Evolutionary conservation across 2,329 filamentous ascomycete species (phyloP).

Genomic region (Aspergillus clavatus): DNA sequence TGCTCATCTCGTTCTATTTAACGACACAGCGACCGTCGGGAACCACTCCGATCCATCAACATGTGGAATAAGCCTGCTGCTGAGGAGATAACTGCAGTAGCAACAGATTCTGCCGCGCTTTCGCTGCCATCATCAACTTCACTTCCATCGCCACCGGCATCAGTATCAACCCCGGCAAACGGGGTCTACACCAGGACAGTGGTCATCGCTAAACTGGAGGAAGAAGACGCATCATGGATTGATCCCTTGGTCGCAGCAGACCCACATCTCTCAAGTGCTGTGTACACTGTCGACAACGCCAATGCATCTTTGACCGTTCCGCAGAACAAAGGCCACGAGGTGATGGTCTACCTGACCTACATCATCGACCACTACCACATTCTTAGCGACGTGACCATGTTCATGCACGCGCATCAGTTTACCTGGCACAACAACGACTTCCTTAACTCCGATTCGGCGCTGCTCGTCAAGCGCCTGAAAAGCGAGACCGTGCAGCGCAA

Average conservation of each 20-base stretch:
- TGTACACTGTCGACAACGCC: conserved; percentile 46
- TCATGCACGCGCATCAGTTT: conserved; percentile 46
- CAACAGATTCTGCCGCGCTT: neutral
- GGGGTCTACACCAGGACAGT: neutral
- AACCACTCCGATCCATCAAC: neutral
- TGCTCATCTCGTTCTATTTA: neutral
- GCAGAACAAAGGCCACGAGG: conserved; percentile 50
- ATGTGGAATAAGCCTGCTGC: neutral
- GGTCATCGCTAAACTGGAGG: conserved; percentile 4
- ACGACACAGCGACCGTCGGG: neutral
- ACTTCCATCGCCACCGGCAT: no score
- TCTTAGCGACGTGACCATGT: conserved; percentile 48
- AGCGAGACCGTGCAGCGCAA: conserved; percentile 37
- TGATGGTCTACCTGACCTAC: conserved; percentile 52
- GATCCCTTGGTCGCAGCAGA: neutral
- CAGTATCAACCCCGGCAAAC: neutral
- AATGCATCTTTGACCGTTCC: conserved; percentile 40
- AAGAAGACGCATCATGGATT: conserved; percentile 8
- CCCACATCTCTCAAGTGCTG: conserved; percentile 11
- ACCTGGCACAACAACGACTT: conserved; percentile 51
- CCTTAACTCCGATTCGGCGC: conserved; percentile 39
- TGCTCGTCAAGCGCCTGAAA: conserved; percentile 41
- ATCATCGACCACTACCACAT: conserved; percentile 52
- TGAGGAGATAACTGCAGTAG: neutral
- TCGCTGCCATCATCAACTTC: neutral